phyloP scores from a whole-genome alignment of 1,284 basidiomycete species.

The Cutaneotrichosporon cyanovorans region DNA sequence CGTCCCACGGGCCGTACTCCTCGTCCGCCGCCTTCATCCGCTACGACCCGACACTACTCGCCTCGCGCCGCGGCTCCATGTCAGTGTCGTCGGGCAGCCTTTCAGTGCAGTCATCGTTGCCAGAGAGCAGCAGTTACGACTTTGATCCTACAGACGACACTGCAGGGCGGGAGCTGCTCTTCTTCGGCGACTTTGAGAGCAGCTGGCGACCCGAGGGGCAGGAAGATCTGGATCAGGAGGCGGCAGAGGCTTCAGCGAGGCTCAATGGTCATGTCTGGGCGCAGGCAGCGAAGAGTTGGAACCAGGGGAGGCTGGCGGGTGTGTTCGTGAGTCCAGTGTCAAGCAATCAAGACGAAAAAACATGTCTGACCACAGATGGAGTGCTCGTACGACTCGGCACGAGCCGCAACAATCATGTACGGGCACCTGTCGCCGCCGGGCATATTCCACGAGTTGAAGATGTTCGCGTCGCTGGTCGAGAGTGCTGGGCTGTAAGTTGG shows the following conservation, averaged over 20 bases:
- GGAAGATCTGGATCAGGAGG: slow-evolving; percentile 15
- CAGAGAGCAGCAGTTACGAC: no score
- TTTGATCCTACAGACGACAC: no score
- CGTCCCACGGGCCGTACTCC: slow-evolving; percentile 34
- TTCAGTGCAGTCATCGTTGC: no score
- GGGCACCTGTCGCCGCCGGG: slow-evolving; percentile 41
- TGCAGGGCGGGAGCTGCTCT: slow-evolving; percentile 34
- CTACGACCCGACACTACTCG: slow-evolving; percentile 21
- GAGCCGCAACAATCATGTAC: slow-evolving; percentile 38
- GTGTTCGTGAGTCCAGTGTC: slow-evolving; percentile 42
- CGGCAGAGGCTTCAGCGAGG: slow-evolving; percentile 9
- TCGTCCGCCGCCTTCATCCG: slow-evolving; percentile 43
- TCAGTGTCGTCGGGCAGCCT: no score
- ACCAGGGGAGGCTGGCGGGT: slow-evolving; percentile 27
- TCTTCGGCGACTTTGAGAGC: slow-evolving; percentile 43
- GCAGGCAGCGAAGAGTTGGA: slow-evolving; percentile 32
- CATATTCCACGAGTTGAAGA: slow-evolving; percentile 35
- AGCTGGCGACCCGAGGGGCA: slow-evolving; percentile 20
- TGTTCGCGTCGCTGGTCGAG: slow-evolving; percentile 23
- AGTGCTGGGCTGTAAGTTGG: not conserved
- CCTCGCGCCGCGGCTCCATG: slow-evolving; percentile 3
- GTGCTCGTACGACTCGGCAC: slow-evolving; percentile 42
- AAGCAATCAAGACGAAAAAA: no score
- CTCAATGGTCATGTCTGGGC: slow-evolving; percentile 36
- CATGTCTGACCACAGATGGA: slow-evolving; percentile 31